phyloP scores from a whole-genome alignment of 129 eudicot species.

The Helichrysum umbraculigerum region DNA sequence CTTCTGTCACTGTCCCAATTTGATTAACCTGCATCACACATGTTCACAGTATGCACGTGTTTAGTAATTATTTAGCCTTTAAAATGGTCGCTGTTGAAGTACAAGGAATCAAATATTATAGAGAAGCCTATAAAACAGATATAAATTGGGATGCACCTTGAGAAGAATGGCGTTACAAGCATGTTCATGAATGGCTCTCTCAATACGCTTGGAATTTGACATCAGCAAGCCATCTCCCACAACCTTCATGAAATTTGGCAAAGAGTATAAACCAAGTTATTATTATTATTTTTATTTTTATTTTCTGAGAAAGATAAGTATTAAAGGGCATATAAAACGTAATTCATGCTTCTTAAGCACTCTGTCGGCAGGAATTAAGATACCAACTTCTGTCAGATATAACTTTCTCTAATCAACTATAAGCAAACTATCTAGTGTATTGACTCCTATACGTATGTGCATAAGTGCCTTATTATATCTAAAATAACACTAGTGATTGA shows the following conservation, averaged over 20 bases:
- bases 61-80: background rate
- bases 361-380: background rate
- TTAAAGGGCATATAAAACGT: background rate
- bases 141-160: constrained; percentile 55
- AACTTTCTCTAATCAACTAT: background rate
- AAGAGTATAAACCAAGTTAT: background rate
- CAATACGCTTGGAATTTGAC: constrained; percentile 92
- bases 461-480: background rate
- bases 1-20: constrained; percentile 93
- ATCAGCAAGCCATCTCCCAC: constrained; percentile 86
- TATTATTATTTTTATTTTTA: no score
- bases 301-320: background rate
- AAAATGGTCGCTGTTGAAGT: background rate
- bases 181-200: constrained; percentile 73
- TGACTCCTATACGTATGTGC: background rate
- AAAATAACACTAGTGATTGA: background rate
- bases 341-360: background rate
- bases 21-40: constrained; percentile 59
- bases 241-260: constrained; percentile 51
- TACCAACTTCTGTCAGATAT: background rate
- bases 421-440: background rate
- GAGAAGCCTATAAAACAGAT: background rate
- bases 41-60: background rate
- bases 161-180: constrained; percentile 92
- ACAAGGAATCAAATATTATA: background rate